These are phyloP conservation scores for Cokeromyces recurvatus DNA, from an alignment of 371 early-diverging fungal genomes.

Conservation along the genomic window DNA sequence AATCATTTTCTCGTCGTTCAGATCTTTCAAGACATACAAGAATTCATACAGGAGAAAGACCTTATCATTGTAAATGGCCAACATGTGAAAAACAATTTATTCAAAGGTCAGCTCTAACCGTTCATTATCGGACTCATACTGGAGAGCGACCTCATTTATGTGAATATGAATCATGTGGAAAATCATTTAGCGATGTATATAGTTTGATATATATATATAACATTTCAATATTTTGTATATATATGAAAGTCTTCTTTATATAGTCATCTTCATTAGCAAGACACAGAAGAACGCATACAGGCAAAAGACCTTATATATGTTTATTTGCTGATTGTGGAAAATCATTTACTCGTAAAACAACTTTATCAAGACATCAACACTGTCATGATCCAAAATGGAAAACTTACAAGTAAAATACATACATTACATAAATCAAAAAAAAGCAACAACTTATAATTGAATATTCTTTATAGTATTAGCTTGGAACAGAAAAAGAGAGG, in stretches of 20 bases:
- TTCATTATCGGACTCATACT: slow-evolving; percentile 75
- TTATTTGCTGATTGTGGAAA: neutral
- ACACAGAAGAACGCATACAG: neutral
- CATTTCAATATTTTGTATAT: neutral
- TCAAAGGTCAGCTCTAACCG: slow-evolving; percentile 77
- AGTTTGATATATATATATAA: neutral
- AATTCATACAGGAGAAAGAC: slow-evolving; percentile 72
- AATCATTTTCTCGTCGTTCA: slow-evolving; percentile 77
- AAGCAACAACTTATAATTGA: too few species aligned
- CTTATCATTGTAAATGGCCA: slow-evolving; percentile 60
- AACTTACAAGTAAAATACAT: too few species aligned
- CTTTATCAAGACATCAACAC: too few species aligned
- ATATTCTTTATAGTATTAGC: neutral
- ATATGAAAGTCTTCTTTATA: neutral
- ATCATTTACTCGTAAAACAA: too few species aligned
- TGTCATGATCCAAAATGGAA: too few species aligned
- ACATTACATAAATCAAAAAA: neutral
- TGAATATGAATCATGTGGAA: slow-evolving; percentile 51
- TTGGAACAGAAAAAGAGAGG: too few species aligned
- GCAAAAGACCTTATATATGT: neutral
- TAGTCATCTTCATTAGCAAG: neutral
- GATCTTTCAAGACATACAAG: slow-evolving; percentile 73
- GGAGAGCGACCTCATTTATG: slow-evolving; percentile 78
- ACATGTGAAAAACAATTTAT: slow-evolving; percentile 72
- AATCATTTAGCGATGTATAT: slow-evolving; percentile 49